phyloP scores from a whole-genome alignment of 1,284 basidiomycete species.

The Neotropicomus parvogracilis region DNA sequence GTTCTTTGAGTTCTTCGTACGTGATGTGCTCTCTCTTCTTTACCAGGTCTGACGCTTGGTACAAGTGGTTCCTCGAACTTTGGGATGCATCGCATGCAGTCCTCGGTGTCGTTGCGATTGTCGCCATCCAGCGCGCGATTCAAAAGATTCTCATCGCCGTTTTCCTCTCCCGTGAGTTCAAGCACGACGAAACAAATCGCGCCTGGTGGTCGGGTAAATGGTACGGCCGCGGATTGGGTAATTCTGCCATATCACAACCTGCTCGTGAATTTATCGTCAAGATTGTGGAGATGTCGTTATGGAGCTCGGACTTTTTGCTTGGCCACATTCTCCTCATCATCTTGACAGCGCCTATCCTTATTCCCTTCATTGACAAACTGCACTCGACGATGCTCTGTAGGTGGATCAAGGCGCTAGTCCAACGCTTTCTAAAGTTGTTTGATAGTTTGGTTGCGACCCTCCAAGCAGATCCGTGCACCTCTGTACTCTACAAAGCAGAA shows the following conservation, averaged over 20 bases:
- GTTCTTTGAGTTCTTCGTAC: conserved; percentile 93
- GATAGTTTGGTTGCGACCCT: conserved; percentile 82
- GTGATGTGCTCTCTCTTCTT: conserved; percentile 35
- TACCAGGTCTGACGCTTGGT: conserved; percentile 16
- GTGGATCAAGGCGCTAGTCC: conserved; percentile 28
- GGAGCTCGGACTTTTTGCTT: conserved; percentile 87
- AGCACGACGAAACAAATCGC: conserved; percentile 94
- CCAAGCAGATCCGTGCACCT: conserved; percentile 92
- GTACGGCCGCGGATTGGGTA: conserved; percentile 89
- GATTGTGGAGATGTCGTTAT: conserved; percentile 93
- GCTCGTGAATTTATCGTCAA: conserved; percentile 96
- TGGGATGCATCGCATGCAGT: conserved; percentile 96
- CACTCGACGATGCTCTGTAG: conserved; percentile 89
- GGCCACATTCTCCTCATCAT: conserved; percentile 83
- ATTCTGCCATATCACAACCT: conserved; percentile 87
- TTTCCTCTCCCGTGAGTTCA: conserved; percentile 92
- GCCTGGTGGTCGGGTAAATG: conserved; percentile 99
- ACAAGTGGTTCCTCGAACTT: conserved; percentile 92
- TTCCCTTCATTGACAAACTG: conserved; percentile 83
- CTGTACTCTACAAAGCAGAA: conserved; percentile 94
- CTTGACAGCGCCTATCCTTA: conserved; percentile 77
- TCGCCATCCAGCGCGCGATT: conserved; percentile 85
- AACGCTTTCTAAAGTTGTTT: conserved; percentile 6
- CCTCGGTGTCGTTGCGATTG: conserved; percentile 80
- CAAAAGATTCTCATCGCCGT: conserved; percentile 92